Evolutionary conservation across 1,284 basidiomycete species (phyloP).

Genomic region (Ganoderma multipileum): DNA sequence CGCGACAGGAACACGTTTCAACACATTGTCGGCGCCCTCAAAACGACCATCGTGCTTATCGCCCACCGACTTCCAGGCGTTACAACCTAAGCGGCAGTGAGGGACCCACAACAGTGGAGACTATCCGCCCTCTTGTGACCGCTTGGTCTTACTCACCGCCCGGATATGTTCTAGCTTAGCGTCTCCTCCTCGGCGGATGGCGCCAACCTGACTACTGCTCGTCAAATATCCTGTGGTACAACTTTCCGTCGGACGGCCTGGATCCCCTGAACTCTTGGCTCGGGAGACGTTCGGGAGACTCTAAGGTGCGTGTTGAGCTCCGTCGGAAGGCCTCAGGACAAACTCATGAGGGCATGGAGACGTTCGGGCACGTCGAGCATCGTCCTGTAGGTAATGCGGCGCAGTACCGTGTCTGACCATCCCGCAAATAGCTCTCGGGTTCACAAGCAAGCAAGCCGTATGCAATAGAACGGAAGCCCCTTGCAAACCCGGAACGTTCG

Average conservation of each 20-base stretch:
- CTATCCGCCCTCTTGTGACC: neutral
- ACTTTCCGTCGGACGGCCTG: neutral
- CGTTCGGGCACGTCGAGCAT: neutral
- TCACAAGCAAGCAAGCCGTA: neutral
- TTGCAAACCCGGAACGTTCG: neutral
- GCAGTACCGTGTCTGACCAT: neutral
- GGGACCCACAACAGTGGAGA: constrained; percentile 7
- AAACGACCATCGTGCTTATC: constrained; percentile 11
- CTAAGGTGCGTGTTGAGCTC: neutral
- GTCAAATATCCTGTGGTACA: neutral
- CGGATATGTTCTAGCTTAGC: constrained; percentile 7
- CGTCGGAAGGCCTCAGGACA: neutral
- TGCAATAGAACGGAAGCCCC: neutral
- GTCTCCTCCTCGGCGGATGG: neutral
- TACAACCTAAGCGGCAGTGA: neutral
- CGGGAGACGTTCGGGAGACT: neutral
- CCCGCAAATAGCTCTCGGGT: neutral
- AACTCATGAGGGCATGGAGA: neutral
- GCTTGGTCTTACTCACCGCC: neutral
- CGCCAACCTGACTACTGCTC: neutral
- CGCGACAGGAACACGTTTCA: neutral
- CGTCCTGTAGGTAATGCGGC: neutral
- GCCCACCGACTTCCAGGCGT: neutral
- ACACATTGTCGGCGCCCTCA: neutral
- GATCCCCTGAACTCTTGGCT: neutral